Percentiles rank a stretch among this genome's conserved stretches.
phyloP scores from a whole-genome alignment of 2,329 filamentous ascomycete species.

The Alternaria sp. region DNA sequence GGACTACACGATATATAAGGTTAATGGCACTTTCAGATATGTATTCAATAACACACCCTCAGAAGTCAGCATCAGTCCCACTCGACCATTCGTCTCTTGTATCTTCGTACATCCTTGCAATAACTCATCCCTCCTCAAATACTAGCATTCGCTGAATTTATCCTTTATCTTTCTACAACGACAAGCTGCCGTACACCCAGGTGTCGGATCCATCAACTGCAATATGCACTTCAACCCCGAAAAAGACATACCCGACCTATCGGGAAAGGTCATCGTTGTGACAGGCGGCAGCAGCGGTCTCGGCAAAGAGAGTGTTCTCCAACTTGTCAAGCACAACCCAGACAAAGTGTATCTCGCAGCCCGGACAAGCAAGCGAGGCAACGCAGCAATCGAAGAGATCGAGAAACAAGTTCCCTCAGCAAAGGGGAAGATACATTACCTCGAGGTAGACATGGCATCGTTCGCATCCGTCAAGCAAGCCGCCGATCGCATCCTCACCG shows the following conservation, averaged over 20 bases:
- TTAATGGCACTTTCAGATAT: not conserved
- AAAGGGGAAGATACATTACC: constrained; percentile 3
- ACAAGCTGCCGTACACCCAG: not conserved
- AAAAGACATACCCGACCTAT: constrained; percentile 22
- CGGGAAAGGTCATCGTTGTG: constrained; percentile 26
- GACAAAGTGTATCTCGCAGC: constrained; percentile 50
- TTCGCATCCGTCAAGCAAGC: constrained; percentile 41
- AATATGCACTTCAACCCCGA: constrained; percentile 14
- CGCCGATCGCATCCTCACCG: constrained; percentile 30
- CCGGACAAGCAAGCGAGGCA: constrained; percentile 28
- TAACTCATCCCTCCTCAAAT: not conserved
- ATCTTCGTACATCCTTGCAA: not conserved
- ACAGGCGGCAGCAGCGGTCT: constrained; percentile 50
- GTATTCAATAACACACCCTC: not conserved
- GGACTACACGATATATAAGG: not conserved
- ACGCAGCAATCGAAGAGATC: constrained; percentile 16
- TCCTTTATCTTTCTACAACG: not conserved
- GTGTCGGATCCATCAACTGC: constrained; percentile 6
- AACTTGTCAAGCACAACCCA: constrained; percentile 51
- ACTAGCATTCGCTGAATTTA: not conserved
- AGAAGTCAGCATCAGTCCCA: not conserved
- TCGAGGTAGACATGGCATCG: constrained; percentile 43
- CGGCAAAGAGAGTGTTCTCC: constrained; percentile 49
- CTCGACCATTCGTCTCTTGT: not conserved
- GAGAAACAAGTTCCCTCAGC: not conserved